phyloP scores from a whole-genome alignment of 331 rosid genomes.

The Erythrophleum ivorense region DNA sequence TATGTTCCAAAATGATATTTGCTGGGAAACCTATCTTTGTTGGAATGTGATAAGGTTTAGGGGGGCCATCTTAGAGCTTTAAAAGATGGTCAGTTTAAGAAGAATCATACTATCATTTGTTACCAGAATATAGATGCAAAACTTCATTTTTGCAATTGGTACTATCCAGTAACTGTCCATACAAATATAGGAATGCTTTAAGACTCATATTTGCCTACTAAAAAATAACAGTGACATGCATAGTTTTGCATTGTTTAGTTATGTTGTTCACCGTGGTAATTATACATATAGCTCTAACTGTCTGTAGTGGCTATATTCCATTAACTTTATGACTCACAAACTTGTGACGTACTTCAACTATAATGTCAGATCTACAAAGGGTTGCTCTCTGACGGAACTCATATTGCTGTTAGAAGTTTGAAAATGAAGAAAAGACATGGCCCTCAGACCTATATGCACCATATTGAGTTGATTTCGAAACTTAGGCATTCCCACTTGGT shows the following conservation, averaged over 20 bases:
- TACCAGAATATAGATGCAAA: slow-evolving; percentile 18
- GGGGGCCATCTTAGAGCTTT: not conserved
- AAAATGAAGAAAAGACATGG: slow-evolving; percentile 68
- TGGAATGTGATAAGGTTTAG: not conserved
- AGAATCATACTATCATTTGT: not conserved
- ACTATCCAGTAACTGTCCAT: not conserved
- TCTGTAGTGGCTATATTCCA: slow-evolving; percentile 1
- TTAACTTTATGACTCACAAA: slow-evolving; percentile 14
- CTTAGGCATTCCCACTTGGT: slow-evolving; percentile 79
- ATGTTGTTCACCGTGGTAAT: slow-evolving; percentile 13
- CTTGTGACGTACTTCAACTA: slow-evolving; percentile 1
- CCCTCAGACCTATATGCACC: slow-evolving; percentile 69
- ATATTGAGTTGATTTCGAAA: slow-evolving; percentile 75
- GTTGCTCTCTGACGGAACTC: slow-evolving; percentile 76
- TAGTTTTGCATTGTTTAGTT: slow-evolving; percentile 9
- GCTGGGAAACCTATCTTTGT: not conserved
- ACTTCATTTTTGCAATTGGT: not conserved
- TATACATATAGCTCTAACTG: not conserved
- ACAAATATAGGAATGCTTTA: slow-evolving; percentile 8
- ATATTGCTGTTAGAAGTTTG: slow-evolving; percentile 66
- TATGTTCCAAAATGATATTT: slow-evolving; percentile 7
- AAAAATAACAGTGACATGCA: not conserved
- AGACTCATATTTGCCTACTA: slow-evolving; percentile 2
- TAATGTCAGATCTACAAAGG: slow-evolving; percentile 74
- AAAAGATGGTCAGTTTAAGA: not conserved